These are phyloP conservation scores for Polytrichum commune DNA, from an alignment of 225 moss, liverwort and hornwort genomes.

Conservation along the genomic window DNA sequence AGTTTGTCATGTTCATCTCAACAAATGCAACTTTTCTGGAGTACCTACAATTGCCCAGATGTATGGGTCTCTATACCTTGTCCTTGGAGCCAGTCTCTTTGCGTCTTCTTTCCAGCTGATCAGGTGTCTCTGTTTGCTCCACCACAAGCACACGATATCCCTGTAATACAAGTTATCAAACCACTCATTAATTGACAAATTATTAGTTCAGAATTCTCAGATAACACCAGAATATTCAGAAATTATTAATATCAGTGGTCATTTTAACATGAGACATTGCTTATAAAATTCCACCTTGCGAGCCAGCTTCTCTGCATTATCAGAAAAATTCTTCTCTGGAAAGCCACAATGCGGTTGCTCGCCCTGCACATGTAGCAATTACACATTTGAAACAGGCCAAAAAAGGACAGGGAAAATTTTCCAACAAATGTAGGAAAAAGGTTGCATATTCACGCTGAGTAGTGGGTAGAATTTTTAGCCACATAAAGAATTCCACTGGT, in stretches of 20 bases:
- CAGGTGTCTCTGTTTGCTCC: constrained; percentile 98
- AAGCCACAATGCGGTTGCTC: constrained; percentile 97
- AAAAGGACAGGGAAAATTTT: too few relatives aligned
- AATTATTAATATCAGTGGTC: too few relatives aligned
- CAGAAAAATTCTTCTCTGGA: constrained; percentile 86
- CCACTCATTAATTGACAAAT: neutral
- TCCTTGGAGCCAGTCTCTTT: constrained; percentile 85
- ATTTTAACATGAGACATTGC: too few relatives aligned
- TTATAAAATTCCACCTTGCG: constrained; percentile 58
- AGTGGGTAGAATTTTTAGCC: too few relatives aligned
- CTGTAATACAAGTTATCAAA: constrained; percentile 27
- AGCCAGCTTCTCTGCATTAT: constrained; percentile 76
- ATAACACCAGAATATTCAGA: too few relatives aligned
- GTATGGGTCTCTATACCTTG: constrained; percentile 47
- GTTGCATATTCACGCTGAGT: too few relatives aligned
- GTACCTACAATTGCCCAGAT: neutral
- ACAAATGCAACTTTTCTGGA: neutral
- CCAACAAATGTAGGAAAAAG: too few relatives aligned
- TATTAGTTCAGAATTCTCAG: too few relatives aligned
- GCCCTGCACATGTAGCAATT: constrained; percentile 52
- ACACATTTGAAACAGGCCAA: neutral
- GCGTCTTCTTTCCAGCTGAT: constrained; percentile 79
- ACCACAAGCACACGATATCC: constrained; percentile 92
- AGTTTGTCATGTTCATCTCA: constrained; percentile 2
- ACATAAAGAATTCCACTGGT: too few relatives aligned